Base-by-base conservation (phyloP, 345 rosid genomes). In the Salix suchowensis region DNA sequence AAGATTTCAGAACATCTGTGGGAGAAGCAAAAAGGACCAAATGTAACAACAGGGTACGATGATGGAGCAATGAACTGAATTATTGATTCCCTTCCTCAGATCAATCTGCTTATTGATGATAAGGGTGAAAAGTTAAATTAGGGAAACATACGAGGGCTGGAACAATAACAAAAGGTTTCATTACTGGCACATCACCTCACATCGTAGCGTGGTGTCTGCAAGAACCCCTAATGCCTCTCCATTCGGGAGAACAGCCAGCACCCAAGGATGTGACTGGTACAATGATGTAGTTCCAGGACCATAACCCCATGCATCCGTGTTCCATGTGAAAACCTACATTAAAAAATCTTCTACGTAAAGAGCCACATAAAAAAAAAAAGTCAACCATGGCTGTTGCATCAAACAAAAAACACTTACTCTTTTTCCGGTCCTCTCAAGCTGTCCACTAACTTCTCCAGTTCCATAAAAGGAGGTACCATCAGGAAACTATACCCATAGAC, bases 251-350 rank as follows among this genome's bases (percentile, higher is more conserved):
- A 94, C 85, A 76, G 85, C 94, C 42, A 94, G 82, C 44, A 94
- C 93, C 97, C 98, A 94, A 58, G 98, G 98, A 84, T 94, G 98
- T 34, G 98, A 92, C 85, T 94, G 97, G 82, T 94, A 94, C 85
- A 94, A 74, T 40, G 98, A 92, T 60, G 97, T 94, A 55, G 97
- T 91, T 82, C 86, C 87, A 32, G 95, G 78, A 72, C 97, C 98
- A 85, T 84, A 94, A 64, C 98, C 98, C 88, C 89, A 94, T 15
- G 98, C 88, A 78, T 84, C 94, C 1, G 92, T 90, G 82, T 94
- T 94, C 98, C 98, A 92, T 42, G 97, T 87, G 79, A 92, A 91
- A 66, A 94, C 89, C 98, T 94, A 62, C 12, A 62, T 28, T 26
- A 62, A 18, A 18, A 32, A 8, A 28, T 14, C 67, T 9, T 64